These are phyloP conservation scores for Neurospora pannonica DNA, from an alignment of 495 filamentous ascomycete species.

Conservation along the genomic window DNA sequence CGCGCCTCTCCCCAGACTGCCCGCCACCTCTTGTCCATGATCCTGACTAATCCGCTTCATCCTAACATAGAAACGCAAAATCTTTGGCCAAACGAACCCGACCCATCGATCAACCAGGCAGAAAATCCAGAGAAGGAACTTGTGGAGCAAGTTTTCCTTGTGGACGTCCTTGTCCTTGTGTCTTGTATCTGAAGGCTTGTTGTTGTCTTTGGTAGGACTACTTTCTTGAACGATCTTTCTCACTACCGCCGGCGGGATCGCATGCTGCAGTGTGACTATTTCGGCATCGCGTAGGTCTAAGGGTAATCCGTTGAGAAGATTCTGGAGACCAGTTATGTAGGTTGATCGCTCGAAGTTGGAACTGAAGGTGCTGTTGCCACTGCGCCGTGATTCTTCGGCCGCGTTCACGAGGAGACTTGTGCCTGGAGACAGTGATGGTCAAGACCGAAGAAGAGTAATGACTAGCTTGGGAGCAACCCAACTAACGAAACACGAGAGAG, in stretches of 20 bases:
- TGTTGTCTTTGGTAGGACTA: background rate
- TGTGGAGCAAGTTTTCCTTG: conserved; percentile 5
- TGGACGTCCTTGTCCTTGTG: background rate
- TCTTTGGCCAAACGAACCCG: conserved; percentile 1
- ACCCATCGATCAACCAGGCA: conserved; percentile 1
- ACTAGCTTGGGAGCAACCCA: background rate
- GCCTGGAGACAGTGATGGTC: background rate
- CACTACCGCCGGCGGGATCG: conserved; percentile 30
- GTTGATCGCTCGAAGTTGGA: conserved; percentile 47
- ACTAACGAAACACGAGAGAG: background rate
- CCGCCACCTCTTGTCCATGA: background rate
- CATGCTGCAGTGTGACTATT: conserved; percentile 30
- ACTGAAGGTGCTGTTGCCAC: conserved; percentile 4
- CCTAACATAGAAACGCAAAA: background rate
- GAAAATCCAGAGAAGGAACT: conserved; percentile 3
- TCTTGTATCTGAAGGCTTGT: background rate
- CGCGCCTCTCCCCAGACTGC: background rate
- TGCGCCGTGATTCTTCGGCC: background rate
- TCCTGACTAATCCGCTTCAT: conserved; percentile 7
- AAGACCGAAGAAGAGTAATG: background rate
- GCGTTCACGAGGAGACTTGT: conserved; percentile 11
- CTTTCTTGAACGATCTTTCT: background rate
- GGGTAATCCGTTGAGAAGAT: conserved; percentile 59
- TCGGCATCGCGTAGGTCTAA: conserved; percentile 43
- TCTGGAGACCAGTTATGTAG: conserved; percentile 56